These are phyloP conservation scores for Petunia axillaris DNA, from an alignment of 257 asterid genomes.

Conservation along the genomic window DNA sequence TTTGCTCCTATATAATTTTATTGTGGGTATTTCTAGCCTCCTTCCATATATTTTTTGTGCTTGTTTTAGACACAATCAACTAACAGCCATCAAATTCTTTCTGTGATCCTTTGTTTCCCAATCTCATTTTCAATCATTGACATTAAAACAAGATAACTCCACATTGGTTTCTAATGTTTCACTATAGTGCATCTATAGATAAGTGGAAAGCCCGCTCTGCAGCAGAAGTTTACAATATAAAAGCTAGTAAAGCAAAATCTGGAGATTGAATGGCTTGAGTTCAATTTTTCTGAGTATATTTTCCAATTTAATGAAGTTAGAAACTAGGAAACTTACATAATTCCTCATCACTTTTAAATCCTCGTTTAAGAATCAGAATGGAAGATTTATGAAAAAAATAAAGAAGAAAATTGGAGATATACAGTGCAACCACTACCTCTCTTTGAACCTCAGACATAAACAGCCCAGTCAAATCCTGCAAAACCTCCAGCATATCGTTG, in stretches of 20 bases:
- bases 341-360: not conserved
- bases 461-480: slow-evolving; percentile 72
- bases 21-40: not conserved
- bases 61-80: not conserved
- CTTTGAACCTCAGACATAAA: slow-evolving; percentile 75
- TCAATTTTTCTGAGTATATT: not conserved
- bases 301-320: not conserved
- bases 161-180: not conserved
- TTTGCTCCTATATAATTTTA: not conserved
- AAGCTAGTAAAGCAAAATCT: not conserved
- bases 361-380: not conserved
- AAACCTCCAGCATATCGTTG: slow-evolving; percentile 63
- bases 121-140: not conserved
- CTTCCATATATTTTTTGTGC: not conserved
- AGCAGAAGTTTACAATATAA: not conserved
- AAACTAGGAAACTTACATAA: not conserved
- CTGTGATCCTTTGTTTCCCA: not conserved
- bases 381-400: not conserved
- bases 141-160: not conserved
- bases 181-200: not conserved
- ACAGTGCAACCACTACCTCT: slow-evolving; percentile 51
- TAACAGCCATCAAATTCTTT: not conserved
- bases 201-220: not conserved
- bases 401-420: not conserved
- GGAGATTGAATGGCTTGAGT: not conserved